phyloP scores from a whole-genome alignment of 768 basidiomycete genomes.

The Tylopilus balloui region DNA sequence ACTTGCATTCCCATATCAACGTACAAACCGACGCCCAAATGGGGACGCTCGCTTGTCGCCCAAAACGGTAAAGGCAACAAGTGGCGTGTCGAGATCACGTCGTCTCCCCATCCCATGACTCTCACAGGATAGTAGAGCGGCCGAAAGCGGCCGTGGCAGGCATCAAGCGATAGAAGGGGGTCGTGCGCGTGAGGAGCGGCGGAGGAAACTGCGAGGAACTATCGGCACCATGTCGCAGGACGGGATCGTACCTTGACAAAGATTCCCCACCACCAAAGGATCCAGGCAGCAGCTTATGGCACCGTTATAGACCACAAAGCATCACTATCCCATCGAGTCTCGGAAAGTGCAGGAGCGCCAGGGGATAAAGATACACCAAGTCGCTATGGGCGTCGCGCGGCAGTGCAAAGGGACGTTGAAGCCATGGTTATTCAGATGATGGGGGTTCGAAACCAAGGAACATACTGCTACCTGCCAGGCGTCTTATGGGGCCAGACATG shows the following conservation, averaged over 20 bases:
- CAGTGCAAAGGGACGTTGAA: neutral
- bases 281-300: neutral
- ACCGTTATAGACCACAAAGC: constrained; percentile 21
- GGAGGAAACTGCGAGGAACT: neutral
- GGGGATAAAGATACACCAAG: neutral
- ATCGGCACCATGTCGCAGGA: neutral
- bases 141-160: constrained; percentile 1
- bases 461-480: neutral
- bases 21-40: constrained; percentile 25
- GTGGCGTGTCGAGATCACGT: constrained; percentile 12
- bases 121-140: constrained; percentile 13
- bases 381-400: neutral
- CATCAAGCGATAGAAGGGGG: neutral
- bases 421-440: constrained; percentile 5
- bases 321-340: constrained; percentile 7
- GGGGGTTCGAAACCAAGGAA: constrained; percentile 11
- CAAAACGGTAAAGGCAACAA: constrained; percentile 13
- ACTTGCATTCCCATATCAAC: constrained; percentile 21
- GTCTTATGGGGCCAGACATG: neutral
- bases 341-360: neutral
- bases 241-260: neutral
- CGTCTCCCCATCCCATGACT: constrained; percentile 21
- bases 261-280: neutral
- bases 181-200: neutral
- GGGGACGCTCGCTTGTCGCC: constrained; percentile 21